Conservation (phyloP, 139 green algal species). For the Volvox reticuliferus region DNA sequence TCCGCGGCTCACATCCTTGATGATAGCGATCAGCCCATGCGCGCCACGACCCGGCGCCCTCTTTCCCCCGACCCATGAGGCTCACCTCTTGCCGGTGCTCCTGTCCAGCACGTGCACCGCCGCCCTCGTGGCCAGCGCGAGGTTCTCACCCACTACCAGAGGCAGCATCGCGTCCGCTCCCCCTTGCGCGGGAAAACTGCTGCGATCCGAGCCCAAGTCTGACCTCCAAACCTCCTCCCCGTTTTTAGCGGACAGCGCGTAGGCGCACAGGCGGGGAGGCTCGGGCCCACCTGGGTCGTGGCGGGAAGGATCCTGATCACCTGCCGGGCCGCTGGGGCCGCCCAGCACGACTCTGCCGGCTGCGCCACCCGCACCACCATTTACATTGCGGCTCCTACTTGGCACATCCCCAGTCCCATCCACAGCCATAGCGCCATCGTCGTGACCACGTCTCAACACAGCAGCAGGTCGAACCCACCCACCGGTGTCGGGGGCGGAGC, state of each 20-base stretch:
- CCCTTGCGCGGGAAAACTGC: background rate
- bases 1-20: no score
- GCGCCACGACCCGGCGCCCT: no score
- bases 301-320: background rate
- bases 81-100: slow-evolving; percentile 2
- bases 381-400: background rate
- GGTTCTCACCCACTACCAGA: background rate
- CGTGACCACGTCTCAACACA: no score
- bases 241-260: background rate
- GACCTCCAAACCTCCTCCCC: slow-evolving; percentile 4
- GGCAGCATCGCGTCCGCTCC: background rate
- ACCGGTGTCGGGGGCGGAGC: background rate
- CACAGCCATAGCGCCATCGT: no score
- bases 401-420: background rate
- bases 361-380: background rate
- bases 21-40: no score
- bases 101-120: slow-evolving; percentile 23
- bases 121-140: slow-evolving; percentile 2
- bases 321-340: no score
- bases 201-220: background rate
- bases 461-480: no score
- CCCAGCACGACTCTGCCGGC: background rate
- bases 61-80: no score
- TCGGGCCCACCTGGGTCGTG: background rate
- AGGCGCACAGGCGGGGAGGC: slow-evolving; percentile 8